These are phyloP conservation scores for Phialocephala sp. DNA, from an alignment of 2,329 filamentous ascomycete species.

Conservation along the genomic window DNA sequence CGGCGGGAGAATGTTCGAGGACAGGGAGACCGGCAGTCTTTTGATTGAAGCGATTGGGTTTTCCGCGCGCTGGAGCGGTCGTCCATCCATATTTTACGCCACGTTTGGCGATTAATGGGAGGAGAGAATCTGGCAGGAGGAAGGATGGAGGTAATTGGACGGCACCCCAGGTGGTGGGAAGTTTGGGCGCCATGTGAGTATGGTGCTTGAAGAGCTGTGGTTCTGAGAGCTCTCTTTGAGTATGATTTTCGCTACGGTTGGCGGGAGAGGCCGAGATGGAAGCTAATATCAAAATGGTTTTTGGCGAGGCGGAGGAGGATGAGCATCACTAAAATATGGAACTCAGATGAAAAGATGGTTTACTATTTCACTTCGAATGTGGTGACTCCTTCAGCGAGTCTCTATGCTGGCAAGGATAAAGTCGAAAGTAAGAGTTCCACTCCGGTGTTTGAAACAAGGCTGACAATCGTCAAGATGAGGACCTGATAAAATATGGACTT, in stretches of 20 bases:
- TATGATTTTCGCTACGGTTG: conserved; percentile 35
- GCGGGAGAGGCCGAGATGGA: conserved; percentile 27
- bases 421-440: conserved; percentile 76
- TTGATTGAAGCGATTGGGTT: conserved; percentile 64
- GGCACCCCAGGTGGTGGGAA: conserved; percentile 42
- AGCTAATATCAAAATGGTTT: conserved; percentile 40
- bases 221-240: conserved; percentile 13
- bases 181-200: conserved; percentile 44
- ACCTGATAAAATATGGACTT: conserved; percentile 91
- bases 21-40: conserved; percentile 59
- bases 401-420: conserved; percentile 99
- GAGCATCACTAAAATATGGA: conserved; percentile 29
- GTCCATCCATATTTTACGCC: conserved; percentile 59
- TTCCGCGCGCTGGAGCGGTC: conserved; percentile 57
- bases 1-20: conserved; percentile 63
- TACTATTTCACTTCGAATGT: conserved; percentile 92
- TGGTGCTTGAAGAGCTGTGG: conserved; percentile 19
- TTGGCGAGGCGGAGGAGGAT: conserved; percentile 14
- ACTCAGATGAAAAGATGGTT: conserved; percentile 67
- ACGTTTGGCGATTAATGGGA: conserved; percentile 43
- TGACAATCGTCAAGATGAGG: conserved; percentile 72
- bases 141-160: conserved; percentile 39
- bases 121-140: conserved; percentile 41
- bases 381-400: conserved; percentile 80
- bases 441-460: neutral